A percentile compares a stretch with the other conserved stretches of the same genome.
phyloP scores from a whole-genome alignment of 352 stramenopile species.

The Phytophthora capsici region DNA sequence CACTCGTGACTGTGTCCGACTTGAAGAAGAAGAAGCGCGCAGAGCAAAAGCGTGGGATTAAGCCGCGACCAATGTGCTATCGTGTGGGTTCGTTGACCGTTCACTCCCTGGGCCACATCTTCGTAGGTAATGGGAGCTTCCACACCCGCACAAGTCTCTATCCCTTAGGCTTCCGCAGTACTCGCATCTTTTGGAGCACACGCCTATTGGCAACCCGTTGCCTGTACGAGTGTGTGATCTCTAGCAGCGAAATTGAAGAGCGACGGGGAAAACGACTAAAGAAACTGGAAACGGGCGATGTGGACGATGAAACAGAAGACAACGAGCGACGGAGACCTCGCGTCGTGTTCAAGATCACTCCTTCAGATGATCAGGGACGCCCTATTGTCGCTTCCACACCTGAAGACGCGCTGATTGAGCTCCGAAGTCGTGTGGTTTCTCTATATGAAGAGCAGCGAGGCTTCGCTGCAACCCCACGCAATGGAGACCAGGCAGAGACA shows the following conservation, averaged over 20 bases:
- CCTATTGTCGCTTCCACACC: constrained; percentile 63
- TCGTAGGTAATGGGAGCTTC: constrained; percentile 85
- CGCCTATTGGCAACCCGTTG: constrained; percentile 59
- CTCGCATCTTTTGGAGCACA: constrained; percentile 94
- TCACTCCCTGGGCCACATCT: constrained; percentile 81
- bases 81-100: constrained; percentile 77
- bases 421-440: constrained; percentile 73
- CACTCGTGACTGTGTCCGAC: constrained; percentile 51
- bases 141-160: constrained; percentile 89
- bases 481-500: constrained; percentile 16
- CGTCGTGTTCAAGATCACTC: constrained; percentile 79
- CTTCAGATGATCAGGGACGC: constrained; percentile 69
- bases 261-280: constrained; percentile 33
- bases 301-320: constrained; percentile 2
- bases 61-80: constrained; percentile 64
- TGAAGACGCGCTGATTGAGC: constrained; percentile 73
- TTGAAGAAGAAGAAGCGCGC: constrained; percentile 71
- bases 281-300: constrained; percentile 10
- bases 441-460: constrained; percentile 72
- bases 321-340: constrained; percentile 22
- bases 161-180: constrained; percentile 90
- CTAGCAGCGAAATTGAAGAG: constrained; percentile 76
- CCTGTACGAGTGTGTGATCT: constrained; percentile 93
- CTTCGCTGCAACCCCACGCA: constrained; percentile 40
- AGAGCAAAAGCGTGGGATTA: constrained; percentile 43